These are phyloP conservation scores for sweet orange (Citrus sinensis) DNA, from an alignment of 345 rosid genomes.

Conservation along the genomic window DNA sequence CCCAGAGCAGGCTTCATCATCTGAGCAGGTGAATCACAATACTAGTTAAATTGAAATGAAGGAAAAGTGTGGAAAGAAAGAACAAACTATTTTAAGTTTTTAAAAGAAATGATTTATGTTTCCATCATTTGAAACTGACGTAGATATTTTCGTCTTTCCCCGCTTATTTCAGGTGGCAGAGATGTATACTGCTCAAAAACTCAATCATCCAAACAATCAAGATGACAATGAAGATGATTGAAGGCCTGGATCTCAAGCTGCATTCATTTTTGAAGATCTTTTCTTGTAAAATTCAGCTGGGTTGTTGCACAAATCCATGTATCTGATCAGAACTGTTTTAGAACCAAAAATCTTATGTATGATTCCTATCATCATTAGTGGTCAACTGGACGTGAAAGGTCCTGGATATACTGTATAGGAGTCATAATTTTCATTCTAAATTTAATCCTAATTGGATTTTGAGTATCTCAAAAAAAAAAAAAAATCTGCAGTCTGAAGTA, in stretches of 20 bases:
- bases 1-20: slow-evolving; percentile 79
- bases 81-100: background rate
- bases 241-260: slow-evolving; percentile 11
- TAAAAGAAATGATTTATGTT: background rate
- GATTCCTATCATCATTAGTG: background rate
- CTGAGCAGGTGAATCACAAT: slow-evolving; percentile 64
- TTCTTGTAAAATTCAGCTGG: slow-evolving; percentile 3
- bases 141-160: background rate
- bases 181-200: slow-evolving; percentile 73
- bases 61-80: background rate
- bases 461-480: background rate
- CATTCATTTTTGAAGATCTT: background rate
- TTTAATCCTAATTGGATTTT: background rate
- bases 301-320: background rate
- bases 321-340: background rate
- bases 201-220: slow-evolving; percentile 61
- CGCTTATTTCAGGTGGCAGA: slow-evolving; percentile 69
- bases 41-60: background rate
- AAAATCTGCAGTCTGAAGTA: background rate
- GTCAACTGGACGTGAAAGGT: background rate
- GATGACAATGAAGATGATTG: slow-evolving; percentile 67
- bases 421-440: background rate
- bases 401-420: background rate
- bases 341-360: background rate
- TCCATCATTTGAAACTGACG: too few species aligned